These are phyloP conservation scores for Selaginella moellendorffii DNA, from an alignment of 75 land plant genomes.

Conservation along the genomic window DNA sequence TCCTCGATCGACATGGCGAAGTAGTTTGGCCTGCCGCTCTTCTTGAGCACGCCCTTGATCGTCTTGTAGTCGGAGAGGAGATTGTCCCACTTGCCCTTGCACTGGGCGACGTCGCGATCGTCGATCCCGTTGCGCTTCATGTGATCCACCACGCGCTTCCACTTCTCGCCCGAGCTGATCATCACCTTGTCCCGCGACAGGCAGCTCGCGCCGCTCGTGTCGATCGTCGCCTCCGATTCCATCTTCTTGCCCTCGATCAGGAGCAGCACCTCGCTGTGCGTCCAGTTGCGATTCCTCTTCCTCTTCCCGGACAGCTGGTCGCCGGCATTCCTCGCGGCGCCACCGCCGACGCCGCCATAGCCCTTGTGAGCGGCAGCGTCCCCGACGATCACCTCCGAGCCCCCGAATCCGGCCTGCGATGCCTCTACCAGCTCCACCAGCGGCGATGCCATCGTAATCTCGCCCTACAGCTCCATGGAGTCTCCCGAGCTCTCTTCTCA, in stretches of 20 bases:
- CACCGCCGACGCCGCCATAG: neutral
- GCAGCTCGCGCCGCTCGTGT: neutral
- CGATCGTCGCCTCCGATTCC: too few species aligned
- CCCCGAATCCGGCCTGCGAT: neutral
- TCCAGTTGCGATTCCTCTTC: neutral
- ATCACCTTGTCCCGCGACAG: neutral
- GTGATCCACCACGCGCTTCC: constrained; percentile 4
- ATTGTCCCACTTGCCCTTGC: constrained; percentile 4
- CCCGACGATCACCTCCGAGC: neutral
- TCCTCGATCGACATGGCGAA: constrained; percentile 1
- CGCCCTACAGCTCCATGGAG: too few species aligned
- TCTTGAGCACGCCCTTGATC: neutral
- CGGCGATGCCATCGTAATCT: neutral
- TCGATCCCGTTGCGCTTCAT: neutral
- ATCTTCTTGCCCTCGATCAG: neutral
- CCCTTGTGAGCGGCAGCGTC: too few species aligned
- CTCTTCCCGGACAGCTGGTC: neutral
- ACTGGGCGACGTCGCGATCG: neutral
- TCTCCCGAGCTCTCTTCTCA: too few species aligned
- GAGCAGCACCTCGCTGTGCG: neutral
- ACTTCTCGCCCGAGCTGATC: neutral
- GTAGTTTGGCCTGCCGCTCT: neutral
- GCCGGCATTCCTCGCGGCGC: too few species aligned
- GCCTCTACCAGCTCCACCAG: neutral
- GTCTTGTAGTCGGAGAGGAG: constrained; percentile 6